Evolutionary conservation across 2,329 filamentous ascomycete genomes (phyloP).

Genomic region (Corynespora cassiicola): DNA sequence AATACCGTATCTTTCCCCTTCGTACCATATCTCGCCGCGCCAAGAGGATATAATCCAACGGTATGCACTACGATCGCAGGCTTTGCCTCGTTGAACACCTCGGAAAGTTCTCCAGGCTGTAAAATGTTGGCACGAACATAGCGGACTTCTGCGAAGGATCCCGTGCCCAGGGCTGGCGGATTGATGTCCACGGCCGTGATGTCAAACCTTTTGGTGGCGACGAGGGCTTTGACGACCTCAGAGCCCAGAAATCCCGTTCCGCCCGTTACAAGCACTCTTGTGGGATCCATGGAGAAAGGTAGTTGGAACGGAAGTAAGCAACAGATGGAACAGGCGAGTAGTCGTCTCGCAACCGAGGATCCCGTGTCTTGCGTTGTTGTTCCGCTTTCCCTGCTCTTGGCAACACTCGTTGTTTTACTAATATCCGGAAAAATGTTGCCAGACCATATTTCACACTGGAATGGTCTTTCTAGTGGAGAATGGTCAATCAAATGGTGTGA

Average conservation of each 20-base stretch:
- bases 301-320: background rate
- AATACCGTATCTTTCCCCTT: slow-evolving; percentile 63
- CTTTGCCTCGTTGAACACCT: slow-evolving; percentile 65
- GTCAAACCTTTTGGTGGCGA: slow-evolving; percentile 42
- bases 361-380: too few relatives aligned
- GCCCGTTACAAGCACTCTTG: slow-evolving; percentile 53
- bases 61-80: slow-evolving; percentile 92
- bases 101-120: slow-evolving; percentile 36
- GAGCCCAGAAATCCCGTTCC: slow-evolving; percentile 56
- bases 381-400: too few relatives aligned
- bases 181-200: slow-evolving; percentile 50
- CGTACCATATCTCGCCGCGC: slow-evolving; percentile 47
- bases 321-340: too few relatives aligned
- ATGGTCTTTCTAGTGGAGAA: too few relatives aligned
- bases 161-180: slow-evolving; percentile 39
- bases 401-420: too few relatives aligned
- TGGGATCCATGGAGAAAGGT: slow-evolving; percentile 29
- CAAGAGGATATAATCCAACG: slow-evolving; percentile 61
- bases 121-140: slow-evolving; percentile 52
- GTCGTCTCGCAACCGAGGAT: too few relatives aligned
- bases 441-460: too few relatives aligned
- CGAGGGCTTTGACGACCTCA: slow-evolving; percentile 48
- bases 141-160: slow-evolving; percentile 28
- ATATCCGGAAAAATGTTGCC: too few relatives aligned
- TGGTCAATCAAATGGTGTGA: too few relatives aligned